Evolutionary conservation across 176 grass and related monocot species (phyloP).

Genomic region (Lolium rigidum): DNA sequence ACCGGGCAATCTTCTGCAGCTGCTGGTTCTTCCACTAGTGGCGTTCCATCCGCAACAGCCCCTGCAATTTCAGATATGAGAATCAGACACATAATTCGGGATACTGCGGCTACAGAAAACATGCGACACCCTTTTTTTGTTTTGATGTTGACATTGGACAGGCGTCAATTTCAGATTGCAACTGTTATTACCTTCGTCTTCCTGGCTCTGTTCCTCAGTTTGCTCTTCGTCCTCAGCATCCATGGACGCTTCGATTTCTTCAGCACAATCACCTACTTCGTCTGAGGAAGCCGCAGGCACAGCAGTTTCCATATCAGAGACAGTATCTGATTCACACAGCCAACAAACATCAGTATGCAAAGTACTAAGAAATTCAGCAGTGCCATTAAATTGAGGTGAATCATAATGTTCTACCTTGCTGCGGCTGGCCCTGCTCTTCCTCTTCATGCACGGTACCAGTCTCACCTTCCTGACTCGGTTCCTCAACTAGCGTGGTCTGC

Average conservation of each 20-base stretch:
- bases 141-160: background rate
- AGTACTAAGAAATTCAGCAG: background rate
- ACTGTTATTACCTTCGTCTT: constrained; percentile 36
- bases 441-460: no score
- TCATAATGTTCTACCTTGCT: no score
- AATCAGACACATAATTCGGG: background rate
- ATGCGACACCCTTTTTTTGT: no score
- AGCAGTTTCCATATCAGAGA: no score
- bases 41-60: background rate
- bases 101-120: background rate
- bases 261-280: background rate
- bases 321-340: background rate
- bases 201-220: background rate
- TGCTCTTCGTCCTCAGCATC: background rate
- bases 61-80: constrained; percentile 6
- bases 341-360: background rate
- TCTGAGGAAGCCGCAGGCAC: background rate
- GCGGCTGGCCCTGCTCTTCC: no score
- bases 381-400: no score
- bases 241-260: background rate
- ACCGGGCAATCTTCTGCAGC: background rate
- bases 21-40: background rate
- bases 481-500: background rate
- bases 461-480: background rate
- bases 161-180: background rate